These are phyloP conservation scores for Mycena epipterygia DNA, from an alignment of 768 basidiomycete species.

Conservation along the genomic window DNA sequence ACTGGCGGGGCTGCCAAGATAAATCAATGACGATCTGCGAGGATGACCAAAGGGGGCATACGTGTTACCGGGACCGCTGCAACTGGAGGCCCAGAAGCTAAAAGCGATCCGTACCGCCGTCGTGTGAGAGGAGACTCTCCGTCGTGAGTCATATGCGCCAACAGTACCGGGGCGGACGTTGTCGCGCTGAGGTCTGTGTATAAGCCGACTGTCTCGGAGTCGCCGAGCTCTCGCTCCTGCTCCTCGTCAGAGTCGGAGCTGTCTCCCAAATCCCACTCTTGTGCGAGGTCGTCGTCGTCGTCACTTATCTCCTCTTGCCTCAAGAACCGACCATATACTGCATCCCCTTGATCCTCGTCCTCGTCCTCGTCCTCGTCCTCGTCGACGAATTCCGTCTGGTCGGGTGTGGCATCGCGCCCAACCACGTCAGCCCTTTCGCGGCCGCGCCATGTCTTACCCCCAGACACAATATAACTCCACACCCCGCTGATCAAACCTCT, in stretches of 20 bases:
- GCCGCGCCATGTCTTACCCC: slow-evolving; percentile 21
- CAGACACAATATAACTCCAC: slow-evolving; percentile 20
- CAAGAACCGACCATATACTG: slow-evolving; percentile 33
- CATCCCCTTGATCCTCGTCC: slow-evolving; percentile 14
- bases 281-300: slow-evolving; percentile 22
- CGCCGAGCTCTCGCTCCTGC: slow-evolving; percentile 37
- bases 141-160: slow-evolving; percentile 67
- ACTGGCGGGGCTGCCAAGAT: slow-evolving; percentile 37
- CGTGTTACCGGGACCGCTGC: slow-evolving; percentile 33
- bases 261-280: slow-evolving; percentile 14
- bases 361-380: slow-evolving; percentile 24
- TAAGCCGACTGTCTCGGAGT: slow-evolving; percentile 60
- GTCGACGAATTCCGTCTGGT: background rate
- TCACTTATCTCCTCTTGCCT: slow-evolving; percentile 37
- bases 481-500: slow-evolving; percentile 13
- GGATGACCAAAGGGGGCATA: background rate
- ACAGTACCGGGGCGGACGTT: slow-evolving; percentile 56
- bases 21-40: background rate
- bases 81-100: slow-evolving; percentile 38
- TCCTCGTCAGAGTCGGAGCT: slow-evolving; percentile 28
- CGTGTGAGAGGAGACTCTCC: slow-evolving; percentile 64
- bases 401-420: background rate
- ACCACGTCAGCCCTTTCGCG: background rate
- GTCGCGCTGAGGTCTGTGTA: slow-evolving; percentile 66
- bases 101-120: slow-evolving; percentile 58